Evolutionary conservation across 257 asterid species (phyloP), one percentile per base, ranked within the genome.

Genomic region (Scutellaria minor): DNA sequence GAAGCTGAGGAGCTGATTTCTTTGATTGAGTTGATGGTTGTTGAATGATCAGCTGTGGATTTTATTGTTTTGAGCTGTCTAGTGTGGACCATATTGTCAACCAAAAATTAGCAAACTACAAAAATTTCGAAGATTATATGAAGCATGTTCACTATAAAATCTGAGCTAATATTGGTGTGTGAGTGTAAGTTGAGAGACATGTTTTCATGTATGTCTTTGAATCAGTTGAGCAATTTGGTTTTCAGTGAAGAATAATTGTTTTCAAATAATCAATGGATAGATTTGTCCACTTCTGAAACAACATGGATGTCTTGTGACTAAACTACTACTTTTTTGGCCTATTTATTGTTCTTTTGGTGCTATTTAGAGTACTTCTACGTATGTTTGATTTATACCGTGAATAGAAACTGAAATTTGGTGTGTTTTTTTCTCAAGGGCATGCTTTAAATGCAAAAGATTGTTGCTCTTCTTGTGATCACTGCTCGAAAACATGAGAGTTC

Each of bases 351-450:
- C 66, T 53, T 10, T 11, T 48, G 40, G 13, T 41, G 61, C 66
- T 9, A 41, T 50, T 18, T 45, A 18, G 15, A 22, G 9, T 20
- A 57, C 6, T 52, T 42, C 20, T 5, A 10, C 27, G 4, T 42
- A n/a, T 39, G 22, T 52, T 52, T 75, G 64, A 48, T 66, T 55
- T 77, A 59, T 63, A 6, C 27, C 35, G 24, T 60, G 75, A 53
- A 55, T 14, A 51, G 76, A 18, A 24, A 44, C 76, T 76, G 35
- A 68, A 55, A 3, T 56, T 58, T 72, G 60, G 24, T 72, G 39
- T 72, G 37, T 52, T 41, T 78, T 62, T 22, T 6, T 41, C 64
- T 40, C 41, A 70, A 73, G 79, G 73, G 20, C 47, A 64, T 44
- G 10, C 42, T 7, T 14, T 56, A 40, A 42, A 13, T n/a, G 53